These are phyloP conservation scores for Lichina pygmaea DNA, from an alignment of 495 filamentous ascomycete species.

Conservation along the genomic window DNA sequence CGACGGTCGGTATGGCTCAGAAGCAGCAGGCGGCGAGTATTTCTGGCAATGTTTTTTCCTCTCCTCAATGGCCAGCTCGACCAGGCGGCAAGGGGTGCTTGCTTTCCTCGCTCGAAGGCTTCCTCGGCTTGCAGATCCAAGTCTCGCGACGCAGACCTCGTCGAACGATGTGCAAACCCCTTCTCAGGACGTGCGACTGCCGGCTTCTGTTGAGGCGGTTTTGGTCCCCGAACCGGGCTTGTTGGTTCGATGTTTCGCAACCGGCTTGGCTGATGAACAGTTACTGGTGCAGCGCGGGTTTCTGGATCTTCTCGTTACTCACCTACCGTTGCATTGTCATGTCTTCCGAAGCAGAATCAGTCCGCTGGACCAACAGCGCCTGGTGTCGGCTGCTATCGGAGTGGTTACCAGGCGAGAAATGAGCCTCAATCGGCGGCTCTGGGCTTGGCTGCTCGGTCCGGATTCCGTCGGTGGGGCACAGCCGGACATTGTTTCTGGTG, in stretches of 20 bases:
- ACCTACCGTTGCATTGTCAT: conserved; percentile 67
- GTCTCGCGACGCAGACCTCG: conserved; percentile 9
- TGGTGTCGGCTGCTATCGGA: conserved; percentile 55
- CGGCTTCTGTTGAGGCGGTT: conserved; percentile 31
- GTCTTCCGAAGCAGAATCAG: conserved; percentile 52
- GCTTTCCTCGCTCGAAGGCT: conserved; percentile 60
- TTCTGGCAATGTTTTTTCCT: conserved; percentile 98
- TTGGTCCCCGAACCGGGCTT: conserved; percentile 84
- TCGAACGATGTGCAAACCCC: conserved; percentile 6
- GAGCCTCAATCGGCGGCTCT: conserved; percentile 81
- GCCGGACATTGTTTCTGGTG: not conserved
- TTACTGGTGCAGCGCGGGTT: conserved; percentile 81
- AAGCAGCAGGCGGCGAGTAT: conserved; percentile 42
- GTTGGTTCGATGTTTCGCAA: conserved; percentile 68
- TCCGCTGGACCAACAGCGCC: conserved; percentile 43
- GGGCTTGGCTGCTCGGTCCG: conserved; percentile 89
- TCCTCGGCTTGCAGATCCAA: conserved; percentile 31
- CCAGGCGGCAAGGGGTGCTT: conserved; percentile 58
- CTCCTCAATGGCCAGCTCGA: conserved; percentile 67
- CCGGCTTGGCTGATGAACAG: conserved; percentile 73
- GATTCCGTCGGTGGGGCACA: conserved; percentile 21
- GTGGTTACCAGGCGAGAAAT: conserved; percentile 79
- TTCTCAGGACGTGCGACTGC: conserved; percentile 6
- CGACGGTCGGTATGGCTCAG: not conserved
- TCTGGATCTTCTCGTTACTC: conserved; percentile 72